A percentile compares a stretch with the other conserved stretches of the same genome.
phyloP scores from a whole-genome alignment of 2,329 filamentous ascomycete species.

The Pseudogymnoascus sp. region DNA sequence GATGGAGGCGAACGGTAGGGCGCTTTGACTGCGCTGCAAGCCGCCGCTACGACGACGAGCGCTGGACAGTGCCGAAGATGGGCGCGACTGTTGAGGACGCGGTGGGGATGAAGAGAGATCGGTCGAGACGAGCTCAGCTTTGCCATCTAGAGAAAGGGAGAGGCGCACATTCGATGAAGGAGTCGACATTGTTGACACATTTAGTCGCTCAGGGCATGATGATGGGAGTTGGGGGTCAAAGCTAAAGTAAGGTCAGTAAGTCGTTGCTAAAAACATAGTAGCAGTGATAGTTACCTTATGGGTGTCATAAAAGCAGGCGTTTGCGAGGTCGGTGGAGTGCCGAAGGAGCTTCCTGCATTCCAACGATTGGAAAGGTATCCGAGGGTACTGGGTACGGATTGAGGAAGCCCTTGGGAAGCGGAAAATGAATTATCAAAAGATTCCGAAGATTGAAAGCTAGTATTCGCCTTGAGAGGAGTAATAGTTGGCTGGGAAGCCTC shows the following conservation, averaged over 20 bases:
- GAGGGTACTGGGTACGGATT: constrained; percentile 26
- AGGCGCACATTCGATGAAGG: constrained; percentile 48
- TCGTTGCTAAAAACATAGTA: constrained; percentile 10
- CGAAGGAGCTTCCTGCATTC: constrained; percentile 43
- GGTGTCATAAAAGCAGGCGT: constrained; percentile 27
- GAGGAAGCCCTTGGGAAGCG: constrained; percentile 11
- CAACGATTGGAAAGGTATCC: constrained; percentile 42
- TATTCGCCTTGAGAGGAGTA: background rate
- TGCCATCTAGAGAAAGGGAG: constrained; percentile 79
- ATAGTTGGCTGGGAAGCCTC: constrained; percentile 5
- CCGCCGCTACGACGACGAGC: constrained; percentile 36
- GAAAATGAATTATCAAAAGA: background rate
- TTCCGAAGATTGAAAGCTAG: background rate
- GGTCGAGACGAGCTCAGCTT: constrained; percentile 71
- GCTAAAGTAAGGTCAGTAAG: constrained; percentile 14
- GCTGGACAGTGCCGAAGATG: constrained; percentile 35
- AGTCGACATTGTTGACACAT: constrained; percentile 13
- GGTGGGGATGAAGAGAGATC: constrained; percentile 63
- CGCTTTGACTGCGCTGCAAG: constrained; percentile 62
- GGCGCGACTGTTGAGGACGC: constrained; percentile 42
- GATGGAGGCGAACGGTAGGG: constrained; percentile 49
- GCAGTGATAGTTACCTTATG: constrained; percentile 33
- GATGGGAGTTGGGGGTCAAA: constrained; percentile 18
- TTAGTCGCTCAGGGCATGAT: constrained; percentile 24
- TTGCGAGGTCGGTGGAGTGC: constrained; percentile 37